These are phyloP conservation scores for Trifolium subterraneum DNA, from an alignment of 306 rosid species.

Conservation along the genomic window DNA sequence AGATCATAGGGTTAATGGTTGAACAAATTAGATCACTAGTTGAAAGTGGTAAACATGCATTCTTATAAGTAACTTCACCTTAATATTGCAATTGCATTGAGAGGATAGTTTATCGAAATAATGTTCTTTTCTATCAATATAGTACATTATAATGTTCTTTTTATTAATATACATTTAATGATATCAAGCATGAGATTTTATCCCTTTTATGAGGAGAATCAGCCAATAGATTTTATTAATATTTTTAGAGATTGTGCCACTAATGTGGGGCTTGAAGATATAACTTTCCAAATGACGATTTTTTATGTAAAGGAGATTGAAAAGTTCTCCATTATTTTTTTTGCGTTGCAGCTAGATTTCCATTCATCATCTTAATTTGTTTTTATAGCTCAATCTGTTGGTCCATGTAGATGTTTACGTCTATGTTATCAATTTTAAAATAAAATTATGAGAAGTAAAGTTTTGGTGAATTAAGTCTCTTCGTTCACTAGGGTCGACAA, in stretches of 20 bases:
- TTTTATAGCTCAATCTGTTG: neutral
- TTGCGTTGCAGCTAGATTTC: constrained; percentile 30
- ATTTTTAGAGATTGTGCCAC: constrained; percentile 4
- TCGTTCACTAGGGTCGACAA: no score
- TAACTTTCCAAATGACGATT: neutral
- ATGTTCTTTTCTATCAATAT: neutral
- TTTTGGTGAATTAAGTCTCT: no score
- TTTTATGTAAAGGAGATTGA: neutral
- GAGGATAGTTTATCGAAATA: neutral
- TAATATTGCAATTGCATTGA: neutral
- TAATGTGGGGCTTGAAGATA: constrained; percentile 20
- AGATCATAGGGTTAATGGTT: no score
- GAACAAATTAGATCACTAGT: no score
- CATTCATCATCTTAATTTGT: constrained; percentile 2
- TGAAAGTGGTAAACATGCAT: neutral
- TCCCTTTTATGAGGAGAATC: constrained; percentile 22
- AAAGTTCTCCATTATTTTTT: constrained; percentile 6
- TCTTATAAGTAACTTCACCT: neutral
- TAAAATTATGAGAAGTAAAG: no score
- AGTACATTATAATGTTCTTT: neutral
- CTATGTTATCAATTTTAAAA: no score
- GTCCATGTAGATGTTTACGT: neutral
- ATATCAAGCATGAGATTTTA: neutral
- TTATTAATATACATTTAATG: neutral
- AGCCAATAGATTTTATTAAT: constrained; percentile 1